Evolutionary conservation across 768 basidiomycete species (phyloP).

Genomic region (Lactarius deliciosus): DNA sequence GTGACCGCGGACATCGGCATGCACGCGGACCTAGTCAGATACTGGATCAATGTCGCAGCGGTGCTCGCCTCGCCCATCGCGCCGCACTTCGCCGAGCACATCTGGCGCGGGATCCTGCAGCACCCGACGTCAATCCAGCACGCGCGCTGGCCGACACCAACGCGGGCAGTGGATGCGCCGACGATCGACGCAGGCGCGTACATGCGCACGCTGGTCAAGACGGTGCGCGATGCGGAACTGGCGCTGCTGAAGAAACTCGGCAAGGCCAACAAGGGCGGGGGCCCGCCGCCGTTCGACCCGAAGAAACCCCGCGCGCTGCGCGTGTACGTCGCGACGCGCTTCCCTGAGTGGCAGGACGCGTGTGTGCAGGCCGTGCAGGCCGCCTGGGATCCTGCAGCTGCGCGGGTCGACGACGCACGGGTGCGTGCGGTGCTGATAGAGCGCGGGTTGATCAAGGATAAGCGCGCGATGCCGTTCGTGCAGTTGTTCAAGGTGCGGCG

Average conservation of each 20-base stretch:
- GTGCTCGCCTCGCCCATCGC: constrained; percentile 84
- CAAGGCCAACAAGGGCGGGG: constrained; percentile 68
- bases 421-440: constrained; percentile 65
- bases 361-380: constrained; percentile 76
- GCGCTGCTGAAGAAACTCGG: constrained; percentile 73
- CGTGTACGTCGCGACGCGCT: constrained; percentile 86
- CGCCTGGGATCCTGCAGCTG: constrained; percentile 54
- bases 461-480: constrained; percentile 92
- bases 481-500: constrained; percentile 82
- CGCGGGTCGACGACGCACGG: constrained; percentile 79
- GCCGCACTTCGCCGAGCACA: constrained; percentile 91
- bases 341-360: constrained; percentile 92
- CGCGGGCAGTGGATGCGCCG: constrained; percentile 56
- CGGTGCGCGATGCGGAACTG: constrained; percentile 85
- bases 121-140: constrained; percentile 75
- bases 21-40: constrained; percentile 83
- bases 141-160: constrained; percentile 79
- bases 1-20: constrained; percentile 87
- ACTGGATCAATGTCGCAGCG: constrained; percentile 82
- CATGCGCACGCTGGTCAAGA: constrained; percentile 90
- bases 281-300: constrained; percentile 67
- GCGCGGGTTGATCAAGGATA: constrained; percentile 89
- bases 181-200: constrained; percentile 75
- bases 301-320: constrained; percentile 81
- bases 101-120: constrained; percentile 75